Base-by-base conservation (phyloP, 1,284 basidiomycete genomes). In the Moniliophthora roreri region DNA sequence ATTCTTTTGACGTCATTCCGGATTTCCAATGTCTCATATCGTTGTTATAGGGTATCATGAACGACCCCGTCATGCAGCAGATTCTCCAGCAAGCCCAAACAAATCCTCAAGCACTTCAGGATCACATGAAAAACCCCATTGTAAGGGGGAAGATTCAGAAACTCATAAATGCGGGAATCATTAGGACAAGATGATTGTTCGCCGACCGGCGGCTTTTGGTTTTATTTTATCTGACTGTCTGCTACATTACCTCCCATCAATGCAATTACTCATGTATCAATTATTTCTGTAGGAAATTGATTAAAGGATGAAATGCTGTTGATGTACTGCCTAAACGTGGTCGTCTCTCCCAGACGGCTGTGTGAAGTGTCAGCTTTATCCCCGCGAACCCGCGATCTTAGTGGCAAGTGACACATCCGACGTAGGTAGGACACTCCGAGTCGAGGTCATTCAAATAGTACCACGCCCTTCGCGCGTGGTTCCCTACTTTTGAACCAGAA, bases 71-170 rank as follows among this genome's bases (percentile, higher is more conserved):
- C 57, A 95, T 95, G 90, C 91, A 95, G 73, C 87, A 89, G 63
- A 98, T 99, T 62, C 72, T 99, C 62, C 89, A 95, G 68, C 95
- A 99, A 74, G 94, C 95, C 4, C 97, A 99, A 73, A 69, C 75
- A 46, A 88, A 98, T 72, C 96, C 97, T 2, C 78, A 83, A 28
- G 93, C 95, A 15, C 75, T 99, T 56, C 91, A 94, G 72, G 93
- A 98, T 61, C 96, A 99, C 74, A 93, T 99, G 91, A 94, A 95
- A 84, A 98, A 96, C 67, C 91, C 93, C 7, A 77, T 81, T 53
- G 87, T 97, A 42, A 79, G 84, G 50, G 73, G 81, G 57, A 97
- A 97, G 77, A 91, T 97, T 59, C 83, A 91, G 74, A 98, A 98
- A 75, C 80, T 99, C 42, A 80, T 97, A 67, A 94, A 93, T 58